Evolutionary conservation across 75 land plant genomes (phyloP), one percentile per base, ranked within the genome.

Genomic region (Sequoia sempervirens): DNA sequence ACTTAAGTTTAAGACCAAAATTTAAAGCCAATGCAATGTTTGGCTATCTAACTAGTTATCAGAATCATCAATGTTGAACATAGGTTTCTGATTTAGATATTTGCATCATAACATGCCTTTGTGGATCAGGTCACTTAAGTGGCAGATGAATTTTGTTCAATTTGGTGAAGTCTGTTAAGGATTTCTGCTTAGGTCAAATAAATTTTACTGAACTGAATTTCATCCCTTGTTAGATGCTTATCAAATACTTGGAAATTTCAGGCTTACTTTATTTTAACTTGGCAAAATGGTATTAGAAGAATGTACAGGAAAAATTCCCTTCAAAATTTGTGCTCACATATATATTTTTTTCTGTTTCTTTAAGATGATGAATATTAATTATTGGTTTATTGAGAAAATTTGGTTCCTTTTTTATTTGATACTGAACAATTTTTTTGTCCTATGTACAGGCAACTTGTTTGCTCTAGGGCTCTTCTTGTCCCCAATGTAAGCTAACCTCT

Each of bases 401-500:
- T 30, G 41, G 43, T 38, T 18, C 41, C 18, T 43, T 18, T 43
- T 8, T 78, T 10, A 20, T 43, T 78, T 26, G 46, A 26, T 23
- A 41, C 47, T 41, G 50, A 41, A 50, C 12, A 50, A 50, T 26
- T 43, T 26, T 40, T 75, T n/a, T 78, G 80, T 28, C 50, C 32
- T 82, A 69, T 11, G 56, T 90, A 88, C 94, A 96, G 98, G 98
- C 41, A 95, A 96, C 86, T 75, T 95, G 47, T 92, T 91, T 80
- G 98, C 98, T 78, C 86, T 95, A 82, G 92, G 90, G 64, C 81
- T 96, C 34, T 96, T 96, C 80, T 54, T 92, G 15, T 96, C 98
- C 20, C 98, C 98, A 53, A 66, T 92, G 98, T 96, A 89, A 95
- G 98, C 82, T 68, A 15, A 37, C 74, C n/a, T n/a, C 28, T 78